Conservation (phyloP, 306 rosid genomes). For the Sesbania bispinosa region DNA sequence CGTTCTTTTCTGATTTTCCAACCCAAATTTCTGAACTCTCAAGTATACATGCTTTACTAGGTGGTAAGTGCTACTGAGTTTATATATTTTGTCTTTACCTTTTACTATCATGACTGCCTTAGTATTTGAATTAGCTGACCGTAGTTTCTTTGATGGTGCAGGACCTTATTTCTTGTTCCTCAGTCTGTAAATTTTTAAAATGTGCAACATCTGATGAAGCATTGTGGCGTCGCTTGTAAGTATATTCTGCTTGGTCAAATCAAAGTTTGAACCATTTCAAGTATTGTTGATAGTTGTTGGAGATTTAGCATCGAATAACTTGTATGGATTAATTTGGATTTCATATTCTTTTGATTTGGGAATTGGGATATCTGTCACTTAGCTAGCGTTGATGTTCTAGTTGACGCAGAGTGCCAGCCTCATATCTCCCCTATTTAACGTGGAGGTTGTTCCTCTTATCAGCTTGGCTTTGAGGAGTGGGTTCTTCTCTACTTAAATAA, state of each 20-base stretch:
- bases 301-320: too few species aligned
- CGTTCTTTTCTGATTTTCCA: not conserved
- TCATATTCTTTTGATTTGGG: not conserved
- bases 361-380: slow-evolving; percentile 15
- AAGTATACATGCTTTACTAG: slow-evolving; percentile 42
- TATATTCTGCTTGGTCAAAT: too few species aligned
- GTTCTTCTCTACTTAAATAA: slow-evolving; percentile 20
- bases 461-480: too few species aligned
- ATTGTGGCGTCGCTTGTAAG: too few species aligned
- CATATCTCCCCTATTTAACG: too few species aligned
- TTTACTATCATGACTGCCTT: not conserved
- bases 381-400: too few species aligned
- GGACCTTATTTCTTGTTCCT: slow-evolving; percentile 83
- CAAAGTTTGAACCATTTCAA: too few species aligned
- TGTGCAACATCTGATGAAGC: slow-evolving; percentile 84
- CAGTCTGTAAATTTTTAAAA: slow-evolving; percentile 75
- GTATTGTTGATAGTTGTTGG: too few species aligned
- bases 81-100: too few species aligned
- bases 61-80: too few species aligned
- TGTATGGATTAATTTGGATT: not conserved
- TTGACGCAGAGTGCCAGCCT: too few species aligned
- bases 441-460: too few species aligned
- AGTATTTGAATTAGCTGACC: slow-evolving; percentile 8
- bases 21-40: not conserved
- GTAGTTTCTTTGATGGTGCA: slow-evolving; percentile 27